A percentile compares a stretch with the other conserved stretches of the same genome.
These are phyloP conservation scores for Allium sativum DNA, from an alignment of 106 monocot species.

Conservation along the genomic window DNA sequence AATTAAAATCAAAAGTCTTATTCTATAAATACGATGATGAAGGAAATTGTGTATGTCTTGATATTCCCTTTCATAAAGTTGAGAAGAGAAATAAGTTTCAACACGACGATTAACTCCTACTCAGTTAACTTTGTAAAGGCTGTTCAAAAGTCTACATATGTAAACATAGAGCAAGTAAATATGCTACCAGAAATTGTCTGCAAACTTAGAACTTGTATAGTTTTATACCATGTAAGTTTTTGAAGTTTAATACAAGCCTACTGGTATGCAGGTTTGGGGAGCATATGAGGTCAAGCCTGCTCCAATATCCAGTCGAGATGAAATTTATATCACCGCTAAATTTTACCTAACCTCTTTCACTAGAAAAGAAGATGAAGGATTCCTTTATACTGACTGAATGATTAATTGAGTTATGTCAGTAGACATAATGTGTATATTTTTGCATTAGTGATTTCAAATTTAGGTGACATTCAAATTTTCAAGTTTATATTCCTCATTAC, in stretches of 20 bases:
- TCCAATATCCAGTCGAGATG: constrained; percentile 29
- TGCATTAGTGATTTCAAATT: no score
- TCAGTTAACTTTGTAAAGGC: no score
- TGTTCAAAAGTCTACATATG: no score
- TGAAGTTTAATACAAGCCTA: neutral
- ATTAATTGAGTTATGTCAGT: neutral
- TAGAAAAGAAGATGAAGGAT: constrained; percentile 63
- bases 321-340: constrained; percentile 55
- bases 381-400: constrained; percentile 53
- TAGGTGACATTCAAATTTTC: no score
- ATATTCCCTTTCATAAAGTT: neutral
- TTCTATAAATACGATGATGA: constrained; percentile 85
- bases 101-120: no score
- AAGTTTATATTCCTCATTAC: no score
- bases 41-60: constrained; percentile 53
- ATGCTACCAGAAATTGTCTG: no score
- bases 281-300: constrained; percentile 86
- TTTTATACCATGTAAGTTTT: neutral
- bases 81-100: no score
- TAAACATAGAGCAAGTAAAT: no score
- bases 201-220: neutral
- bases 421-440: no score
- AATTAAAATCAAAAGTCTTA: no score
- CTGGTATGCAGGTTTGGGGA: constrained; percentile 67
- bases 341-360: constrained; percentile 27